Conservation (phyloP, 2,329 filamentous ascomycete genomes). For the Simplicillium aogashimaense region DNA sequence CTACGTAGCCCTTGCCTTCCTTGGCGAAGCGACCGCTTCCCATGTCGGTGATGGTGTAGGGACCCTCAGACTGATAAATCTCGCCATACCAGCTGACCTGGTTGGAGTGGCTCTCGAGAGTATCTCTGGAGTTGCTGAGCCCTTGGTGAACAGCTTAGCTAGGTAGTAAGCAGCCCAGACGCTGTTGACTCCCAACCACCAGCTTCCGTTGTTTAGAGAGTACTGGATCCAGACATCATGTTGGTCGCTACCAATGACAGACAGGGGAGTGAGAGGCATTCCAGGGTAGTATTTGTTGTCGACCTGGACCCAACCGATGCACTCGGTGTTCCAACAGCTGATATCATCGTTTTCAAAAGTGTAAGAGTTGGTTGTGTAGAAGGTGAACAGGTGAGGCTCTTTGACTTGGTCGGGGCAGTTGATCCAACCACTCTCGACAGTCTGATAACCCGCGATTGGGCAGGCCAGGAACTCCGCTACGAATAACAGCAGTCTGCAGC, state of each 20-base stretch:
- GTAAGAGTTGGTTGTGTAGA: slow-evolving; percentile 7
- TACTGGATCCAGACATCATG: slow-evolving; percentile 4
- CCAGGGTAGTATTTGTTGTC: slow-evolving; percentile 7
- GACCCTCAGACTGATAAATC: slow-evolving; percentile 5
- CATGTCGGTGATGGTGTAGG: slow-evolving; percentile 7
- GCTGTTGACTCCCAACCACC: slow-evolving; percentile 7
- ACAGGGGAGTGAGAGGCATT: slow-evolving; percentile 5
- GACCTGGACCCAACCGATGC: slow-evolving; percentile 6
- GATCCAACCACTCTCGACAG: slow-evolving; percentile 8
- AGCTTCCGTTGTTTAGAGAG: slow-evolving; percentile 3
- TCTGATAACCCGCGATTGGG: slow-evolving; percentile 4
- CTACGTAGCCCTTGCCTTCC: slow-evolving; percentile 5
- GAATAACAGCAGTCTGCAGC: slow-evolving; percentile 5
- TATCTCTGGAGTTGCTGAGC: slow-evolving; percentile 1
- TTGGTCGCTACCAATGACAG: slow-evolving; percentile 3
- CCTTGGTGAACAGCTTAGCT: slow-evolving; percentile 4
- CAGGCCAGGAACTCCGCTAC: neutral
- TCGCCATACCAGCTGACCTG: slow-evolving; percentile 7
- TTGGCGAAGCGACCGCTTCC: slow-evolving; percentile 5
- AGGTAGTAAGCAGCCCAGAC: slow-evolving; percentile 6
- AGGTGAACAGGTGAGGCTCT: slow-evolving; percentile 5
- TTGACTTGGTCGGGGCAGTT: slow-evolving; percentile 4
- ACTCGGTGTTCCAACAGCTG: slow-evolving; percentile 7
- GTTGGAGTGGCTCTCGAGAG: slow-evolving; percentile 4
- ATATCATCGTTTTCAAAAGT: slow-evolving; percentile 4